Conservation (phyloP, 2,329 filamentous ascomycete species). For the Mycosphaerella arachidis region DNA sequence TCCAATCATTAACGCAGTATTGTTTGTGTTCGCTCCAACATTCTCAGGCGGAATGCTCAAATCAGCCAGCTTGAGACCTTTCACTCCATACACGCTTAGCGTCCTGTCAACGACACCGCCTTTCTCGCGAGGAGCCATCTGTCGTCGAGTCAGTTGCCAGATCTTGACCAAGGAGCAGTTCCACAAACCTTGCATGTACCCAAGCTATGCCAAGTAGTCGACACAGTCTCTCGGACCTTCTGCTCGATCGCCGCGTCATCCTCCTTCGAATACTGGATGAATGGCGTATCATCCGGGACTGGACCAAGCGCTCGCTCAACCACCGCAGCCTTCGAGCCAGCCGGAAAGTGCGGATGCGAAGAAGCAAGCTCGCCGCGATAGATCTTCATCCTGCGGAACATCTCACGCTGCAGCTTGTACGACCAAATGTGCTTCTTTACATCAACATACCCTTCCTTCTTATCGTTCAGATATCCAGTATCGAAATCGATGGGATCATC, state of each 20-base stretch:
- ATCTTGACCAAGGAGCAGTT: background rate
- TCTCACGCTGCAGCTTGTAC: slow-evolving; percentile 61
- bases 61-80: slow-evolving; percentile 41
- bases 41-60: slow-evolving; percentile 39
- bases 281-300: slow-evolving; percentile 37
- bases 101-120: slow-evolving; percentile 38
- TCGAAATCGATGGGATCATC: slow-evolving; percentile 36
- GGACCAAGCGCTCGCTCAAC: slow-evolving; percentile 25
- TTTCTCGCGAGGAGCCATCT: slow-evolving; percentile 34
- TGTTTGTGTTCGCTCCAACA: slow-evolving; percentile 45
- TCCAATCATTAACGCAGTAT: slow-evolving; percentile 41
- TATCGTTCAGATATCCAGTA: slow-evolving; percentile 43
- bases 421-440: slow-evolving; percentile 57
- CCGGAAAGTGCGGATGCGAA: slow-evolving; percentile 36
- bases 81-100: slow-evolving; percentile 39
- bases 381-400: slow-evolving; percentile 50
- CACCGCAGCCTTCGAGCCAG: slow-evolving; percentile 41
- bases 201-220: slow-evolving; percentile 39
- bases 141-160: slow-evolving; percentile 32
- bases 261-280: slow-evolving; percentile 39
- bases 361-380: slow-evolving; percentile 41
- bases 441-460: slow-evolving; percentile 36
- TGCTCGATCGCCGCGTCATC: slow-evolving; percentile 39
- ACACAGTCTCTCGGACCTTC: slow-evolving; percentile 38
- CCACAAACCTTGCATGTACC: slow-evolving; percentile 4